phyloP scores from a whole-genome alignment of 2,329 filamentous ascomycete species.

The Tolypocladium ovalisporum region DNA sequence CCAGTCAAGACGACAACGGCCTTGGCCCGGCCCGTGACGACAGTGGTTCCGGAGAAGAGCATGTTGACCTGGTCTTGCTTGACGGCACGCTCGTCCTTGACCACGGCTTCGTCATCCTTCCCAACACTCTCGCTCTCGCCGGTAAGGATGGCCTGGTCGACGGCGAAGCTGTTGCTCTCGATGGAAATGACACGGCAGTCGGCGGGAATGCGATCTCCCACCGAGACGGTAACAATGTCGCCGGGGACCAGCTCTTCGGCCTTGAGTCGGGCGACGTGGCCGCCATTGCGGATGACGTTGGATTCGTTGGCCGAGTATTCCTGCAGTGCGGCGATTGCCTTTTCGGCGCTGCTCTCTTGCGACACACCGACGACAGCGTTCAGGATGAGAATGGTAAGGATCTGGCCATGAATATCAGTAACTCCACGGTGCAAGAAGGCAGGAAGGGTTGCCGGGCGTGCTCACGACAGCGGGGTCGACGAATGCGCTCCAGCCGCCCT shows the following conservation, averaged over 20 bases:
- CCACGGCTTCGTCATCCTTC: slow-evolving; percentile 58
- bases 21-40: slow-evolving; percentile 86
- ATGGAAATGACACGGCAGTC: slow-evolving; percentile 86
- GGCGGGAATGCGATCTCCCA: slow-evolving; percentile 88
- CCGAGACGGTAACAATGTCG: slow-evolving; percentile 76
- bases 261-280: slow-evolving; percentile 70
- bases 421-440: neutral
- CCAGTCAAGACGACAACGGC: slow-evolving; percentile 88
- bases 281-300: slow-evolving; percentile 75
- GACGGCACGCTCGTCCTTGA: slow-evolving; percentile 75
- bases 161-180: slow-evolving; percentile 92
- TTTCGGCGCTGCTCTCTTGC: slow-evolving; percentile 96
- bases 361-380: slow-evolving; percentile 97
- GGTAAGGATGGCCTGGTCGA: slow-evolving; percentile 94
- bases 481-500: slow-evolving; percentile 92
- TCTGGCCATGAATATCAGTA: slow-evolving; percentile 38
- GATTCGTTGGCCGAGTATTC: slow-evolving; percentile 99
- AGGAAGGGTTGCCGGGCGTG: slow-evolving; percentile 13
- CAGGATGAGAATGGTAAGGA: slow-evolving; percentile 90
- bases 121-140: slow-evolving; percentile 95
- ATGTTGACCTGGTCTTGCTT: slow-evolving; percentile 98
- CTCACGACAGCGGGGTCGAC: slow-evolving; percentile 90
- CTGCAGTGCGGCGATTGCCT: slow-evolving; percentile 93
- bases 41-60: slow-evolving; percentile 95
- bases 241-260: slow-evolving; percentile 96